Base-by-base conservation (phyloP, 257 asterid genomes). In the Ilex asprella region DNA sequence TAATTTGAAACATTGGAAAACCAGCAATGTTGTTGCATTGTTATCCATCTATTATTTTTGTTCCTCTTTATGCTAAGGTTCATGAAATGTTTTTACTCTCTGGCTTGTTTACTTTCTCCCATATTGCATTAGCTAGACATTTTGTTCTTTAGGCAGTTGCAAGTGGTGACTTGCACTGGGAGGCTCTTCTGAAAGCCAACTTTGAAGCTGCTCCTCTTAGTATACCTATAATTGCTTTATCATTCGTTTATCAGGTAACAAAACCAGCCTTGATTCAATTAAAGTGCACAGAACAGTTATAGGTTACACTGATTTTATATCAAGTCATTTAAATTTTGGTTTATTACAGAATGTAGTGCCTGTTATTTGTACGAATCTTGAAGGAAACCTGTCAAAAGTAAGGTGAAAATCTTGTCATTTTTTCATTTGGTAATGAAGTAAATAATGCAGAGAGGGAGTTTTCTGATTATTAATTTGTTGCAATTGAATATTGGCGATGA, bases 171-270 rank as follows among this genome's bases (percentile, higher is more conserved):
- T 75, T 91, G 76, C 88, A 88, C 60, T 91, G 94, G 95, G 95
- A 88, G 58, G 87, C 88, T 66, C 94, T 91, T 73, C 73, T 91
- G 16, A 79, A 67, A 82, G 77, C 90, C 52, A 91, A 86, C 72
- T 76, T 84, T n/a, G 94, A 86, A 77, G 95, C 96, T 60, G 91
- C 80, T 27, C 96, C 98, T 61, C 78, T 67, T 51, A 88, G 98
- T 61, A 83, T 91, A 84, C 98, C 98, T 44, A 86, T 91, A 56
- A 79, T 91, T 64, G 96, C 95, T 16, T 96, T 91, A 74, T 88
- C 98, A 61, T 91, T 91, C 73, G 98, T 91, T 67, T 91, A 91
- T 76, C 98, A 91, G 91, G 98, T 88, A 80, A 16, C 61, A 60
- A 15, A 35, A 16, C 41, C 15, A 39, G 61, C 49, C 56, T 66